Conservation (phyloP, 768 basidiomycete genomes). For the Leccinum incarnatum region DNA sequence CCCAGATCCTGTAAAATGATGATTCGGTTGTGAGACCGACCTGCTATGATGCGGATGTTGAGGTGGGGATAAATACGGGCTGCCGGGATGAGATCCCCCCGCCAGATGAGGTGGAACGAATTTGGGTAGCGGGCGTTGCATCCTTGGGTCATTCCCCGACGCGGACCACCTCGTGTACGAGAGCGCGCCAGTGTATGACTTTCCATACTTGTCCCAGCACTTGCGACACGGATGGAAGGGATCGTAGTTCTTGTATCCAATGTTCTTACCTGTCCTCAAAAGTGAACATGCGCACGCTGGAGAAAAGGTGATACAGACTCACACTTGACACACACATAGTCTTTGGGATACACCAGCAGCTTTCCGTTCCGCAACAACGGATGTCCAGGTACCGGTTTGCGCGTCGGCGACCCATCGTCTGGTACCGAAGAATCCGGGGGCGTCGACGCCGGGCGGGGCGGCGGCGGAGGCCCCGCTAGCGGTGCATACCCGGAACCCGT, state of each 20-base stretch:
- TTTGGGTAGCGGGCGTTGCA: constrained; percentile 30
- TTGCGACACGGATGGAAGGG: constrained; percentile 64
- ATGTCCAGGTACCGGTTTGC: constrained; percentile 59
- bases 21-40: constrained; percentile 21
- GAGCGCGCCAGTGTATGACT: constrained; percentile 59
- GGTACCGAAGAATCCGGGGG: constrained; percentile 19
- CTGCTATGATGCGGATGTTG: constrained; percentile 13
- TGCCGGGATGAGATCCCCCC: not conserved
- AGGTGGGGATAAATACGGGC: not conserved
- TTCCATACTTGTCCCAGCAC: constrained; percentile 73
- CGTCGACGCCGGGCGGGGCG: constrained; percentile 12
- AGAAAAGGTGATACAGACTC: constrained; percentile 11
- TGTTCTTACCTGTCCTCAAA: constrained; percentile 55
- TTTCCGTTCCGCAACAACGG: constrained; percentile 61
- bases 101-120: constrained; percentile 24
- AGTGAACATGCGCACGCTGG: not conserved
- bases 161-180: constrained; percentile 46
- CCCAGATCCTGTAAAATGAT: not conserved
- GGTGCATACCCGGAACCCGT: constrained; percentile 7
- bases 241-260: constrained; percentile 69
- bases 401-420: constrained; percentile 64
- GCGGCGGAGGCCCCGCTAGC: constrained; percentile 9
- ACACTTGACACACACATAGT: constrained; percentile 69
- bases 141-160: constrained; percentile 18
- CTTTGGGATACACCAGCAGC: constrained; percentile 68